Base-by-base conservation (phyloP, 2,329 filamentous ascomycete species). In the Capronia americana region DNA sequence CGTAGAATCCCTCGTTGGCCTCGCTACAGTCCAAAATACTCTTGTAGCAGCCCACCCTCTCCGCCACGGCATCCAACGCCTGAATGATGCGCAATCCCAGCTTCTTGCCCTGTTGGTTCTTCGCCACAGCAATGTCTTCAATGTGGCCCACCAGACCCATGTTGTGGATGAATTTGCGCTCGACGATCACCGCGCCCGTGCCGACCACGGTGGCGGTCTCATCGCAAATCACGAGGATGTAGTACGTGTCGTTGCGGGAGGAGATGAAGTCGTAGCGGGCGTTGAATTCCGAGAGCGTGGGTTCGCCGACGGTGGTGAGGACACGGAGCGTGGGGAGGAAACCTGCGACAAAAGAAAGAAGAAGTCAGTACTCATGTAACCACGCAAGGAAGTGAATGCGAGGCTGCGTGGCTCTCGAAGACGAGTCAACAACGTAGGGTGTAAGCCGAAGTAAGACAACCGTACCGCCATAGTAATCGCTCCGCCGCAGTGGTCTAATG, bases 81-180 rank as follows among this genome's bases (percentile, higher is more conserved):
- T 98, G 92, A 74, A 98, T 98, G 72, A 98, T 90, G 72, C 92
- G 87, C 75, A 97, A 82, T 4, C 95, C 95, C 51, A 98, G 85
- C 82, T 97, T 97, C 87, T 98, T 97, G 73, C 95, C 95, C 80
- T 98, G 95, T 81, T 98, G 93, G 74, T 96, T 92, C 81, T 93
- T 93, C 71, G 92, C 89, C 44, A 99, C 93, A 20, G 94, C 93
- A 77, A 99, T 97, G 77, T 99, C 95, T 79, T 98, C 95, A 79
- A 98, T 97, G 80, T 98, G 95, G 12, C 94, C 95, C 28, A 97
- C 94, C 24, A 90, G 82, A 58, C 81, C 81, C 51, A 82, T 75
- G 14, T 76, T 75, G 66, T 82, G 81, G 55, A 83, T 82, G 69
- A 83, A 83, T 81, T 98, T 98, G 80, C 90, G 87, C 87, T 99